A percentile compares a stretch with the other conserved stretches of the same genome.
Conservation (phyloP, 192 early-diverging fungal species). For the Backusella westeae region DNA sequence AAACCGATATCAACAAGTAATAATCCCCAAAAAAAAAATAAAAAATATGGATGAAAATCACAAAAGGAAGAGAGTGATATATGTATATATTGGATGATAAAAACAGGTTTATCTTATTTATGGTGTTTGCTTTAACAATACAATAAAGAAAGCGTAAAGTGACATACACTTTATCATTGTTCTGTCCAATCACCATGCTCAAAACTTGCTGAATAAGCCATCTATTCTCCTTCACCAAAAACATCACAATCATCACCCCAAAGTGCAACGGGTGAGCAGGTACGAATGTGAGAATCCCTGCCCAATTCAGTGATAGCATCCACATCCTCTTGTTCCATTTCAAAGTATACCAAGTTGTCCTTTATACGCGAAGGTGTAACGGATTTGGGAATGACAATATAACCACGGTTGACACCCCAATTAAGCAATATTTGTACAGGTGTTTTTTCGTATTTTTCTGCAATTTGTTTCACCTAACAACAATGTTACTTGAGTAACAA, state of each 20-base stretch:
- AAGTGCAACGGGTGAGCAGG: neutral
- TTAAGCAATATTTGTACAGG: constrained; percentile 51
- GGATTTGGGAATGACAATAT: constrained; percentile 68
- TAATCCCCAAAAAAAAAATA: neutral
- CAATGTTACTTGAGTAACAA: neutral
- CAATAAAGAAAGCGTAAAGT: too few relatives aligned
- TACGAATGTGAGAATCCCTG: constrained; percentile 3
- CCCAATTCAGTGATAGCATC: constrained; percentile 28
- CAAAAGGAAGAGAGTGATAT: neutral
- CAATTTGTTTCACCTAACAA: constrained; percentile 40
- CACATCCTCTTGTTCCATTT: constrained; percentile 21
- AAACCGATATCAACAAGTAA: neutral
- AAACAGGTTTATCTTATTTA: too few relatives aligned
- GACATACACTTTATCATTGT: too few relatives aligned
- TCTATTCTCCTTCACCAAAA: neutral
- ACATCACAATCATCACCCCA: neutral
- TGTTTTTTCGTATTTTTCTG: constrained; percentile 43
- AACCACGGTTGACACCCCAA: constrained; percentile 54
- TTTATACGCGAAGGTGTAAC: constrained; percentile 48
- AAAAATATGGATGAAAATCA: neutral
- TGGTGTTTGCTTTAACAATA: too few relatives aligned
- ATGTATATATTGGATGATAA: too few relatives aligned
- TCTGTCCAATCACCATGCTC: too few relatives aligned
- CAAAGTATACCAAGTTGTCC: constrained; percentile 52
- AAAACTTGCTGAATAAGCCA: neutral